Base-by-base conservation (phyloP, 345 rosid genomes). In the Streptanthus diversifolius region DNA sequence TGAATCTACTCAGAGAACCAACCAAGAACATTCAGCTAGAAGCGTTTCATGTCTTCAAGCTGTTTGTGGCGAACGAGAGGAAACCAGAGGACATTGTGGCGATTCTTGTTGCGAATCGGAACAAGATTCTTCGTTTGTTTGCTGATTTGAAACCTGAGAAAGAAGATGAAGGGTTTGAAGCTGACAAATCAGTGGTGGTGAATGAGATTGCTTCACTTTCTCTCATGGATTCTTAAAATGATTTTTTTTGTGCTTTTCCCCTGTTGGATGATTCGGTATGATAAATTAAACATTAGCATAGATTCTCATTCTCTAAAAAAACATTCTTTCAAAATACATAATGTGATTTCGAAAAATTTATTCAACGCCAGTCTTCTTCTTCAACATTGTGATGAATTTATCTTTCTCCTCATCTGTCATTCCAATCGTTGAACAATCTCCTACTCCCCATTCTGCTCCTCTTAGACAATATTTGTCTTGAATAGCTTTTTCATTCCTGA, bases 371-470 rank as follows among this genome's bases (percentile, higher is more conserved):
- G 81, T 74, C 84, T 83, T 93, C 79, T 86, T 51, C 81, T 88
- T 93, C 44, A 93, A 75, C 90, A 78, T 86, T 27, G 88, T 70
- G 71, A 93, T 93, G 96, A 93, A 93, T 47, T 77, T 80, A 0
- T 91, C 97, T 18, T 78, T 90, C 1, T 91, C 96, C 54, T 84
- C 85, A 1, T 86, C 84, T 1, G 91, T 77, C 98, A 93, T 90
- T 8, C 87, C 96, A 39, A 79, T 95, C 0, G 90, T 80, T 14
- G 98, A 89, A 56, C 98, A 93, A 77, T 93, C 98, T 67, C 98
- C 98, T 0, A 93, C 86, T 5, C 98, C 98, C 97, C 97, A 90
- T 70, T 90, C 97, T 2, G 98, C 97, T 19, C 96, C 98, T 0
- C 98, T 85, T 14, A 90, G 35, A 79, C 98, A 93, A 70, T 93